A percentile compares a stretch with the other conserved stretches of the same genome.
Evolutionary conservation across 148 eudicot genomes (phyloP).

Genomic region (Diospyros kaki): DNA sequence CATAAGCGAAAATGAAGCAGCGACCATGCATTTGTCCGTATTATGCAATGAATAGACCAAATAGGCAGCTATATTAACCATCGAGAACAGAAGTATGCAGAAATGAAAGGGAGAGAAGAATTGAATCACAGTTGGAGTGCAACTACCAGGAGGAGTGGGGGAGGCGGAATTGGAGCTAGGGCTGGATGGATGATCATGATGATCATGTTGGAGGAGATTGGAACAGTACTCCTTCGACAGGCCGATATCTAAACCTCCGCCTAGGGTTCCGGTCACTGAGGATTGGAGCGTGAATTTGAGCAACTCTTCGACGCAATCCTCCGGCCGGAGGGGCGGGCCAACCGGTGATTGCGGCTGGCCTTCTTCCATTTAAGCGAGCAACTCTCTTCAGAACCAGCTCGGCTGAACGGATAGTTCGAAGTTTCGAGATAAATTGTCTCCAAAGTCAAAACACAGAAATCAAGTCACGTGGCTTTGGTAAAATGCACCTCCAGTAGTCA

Average conservation of each 20-base stretch:
- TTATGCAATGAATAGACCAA: not conserved
- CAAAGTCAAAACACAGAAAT: too few species aligned
- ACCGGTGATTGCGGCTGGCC: constrained; percentile 33
- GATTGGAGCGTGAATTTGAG: constrained; percentile 45
- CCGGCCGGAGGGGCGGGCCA: constrained; percentile 24
- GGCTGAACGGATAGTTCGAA: too few species aligned
- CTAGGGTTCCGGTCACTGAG: constrained; percentile 31
- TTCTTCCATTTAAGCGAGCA: not conserved
- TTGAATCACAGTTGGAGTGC: too few species aligned
- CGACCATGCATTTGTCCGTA: not conserved
- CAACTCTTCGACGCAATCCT: constrained; percentile 50
- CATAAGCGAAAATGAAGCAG: constrained; percentile 5
- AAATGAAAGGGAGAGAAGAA: too few species aligned
- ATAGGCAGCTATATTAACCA: not conserved
- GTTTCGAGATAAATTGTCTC: too few species aligned
- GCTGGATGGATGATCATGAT: not conserved
- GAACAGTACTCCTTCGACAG: constrained; percentile 49
- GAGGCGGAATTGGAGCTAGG: too few species aligned
- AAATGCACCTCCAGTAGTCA: too few species aligned
- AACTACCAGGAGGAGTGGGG: too few species aligned
- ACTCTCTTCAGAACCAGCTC: too few species aligned
- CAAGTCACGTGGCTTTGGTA: too few species aligned
- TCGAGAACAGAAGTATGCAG: too few species aligned
- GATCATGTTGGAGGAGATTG: constrained; percentile 33
- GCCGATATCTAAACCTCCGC: constrained; percentile 28